Conservation (phyloP, 257 asterid species). For the Solanum arcanum region DNA sequence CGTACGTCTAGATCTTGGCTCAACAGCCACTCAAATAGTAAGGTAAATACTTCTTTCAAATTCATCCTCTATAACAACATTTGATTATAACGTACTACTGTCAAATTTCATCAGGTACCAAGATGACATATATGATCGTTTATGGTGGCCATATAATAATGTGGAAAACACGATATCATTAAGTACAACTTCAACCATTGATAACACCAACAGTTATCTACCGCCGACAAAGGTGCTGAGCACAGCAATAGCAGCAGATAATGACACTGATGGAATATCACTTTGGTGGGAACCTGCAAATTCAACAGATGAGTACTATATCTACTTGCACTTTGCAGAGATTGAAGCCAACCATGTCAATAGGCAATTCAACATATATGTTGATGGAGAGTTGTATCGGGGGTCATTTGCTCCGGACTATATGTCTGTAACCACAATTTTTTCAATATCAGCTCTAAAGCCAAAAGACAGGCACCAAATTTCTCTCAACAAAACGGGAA, state of each 20-base stretch:
- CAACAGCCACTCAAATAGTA: not conserved
- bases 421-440: not conserved
- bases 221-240: not conserved
- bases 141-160: not conserved
- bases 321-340: not conserved
- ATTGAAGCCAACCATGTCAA: not conserved
- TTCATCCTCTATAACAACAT: not conserved
- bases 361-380: not conserved
- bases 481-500: not conserved
- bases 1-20: not conserved
- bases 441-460: not conserved
- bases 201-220: not conserved
- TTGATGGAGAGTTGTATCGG: not conserved
- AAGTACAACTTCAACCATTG: not conserved
- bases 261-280: not conserved
- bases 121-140: not conserved
- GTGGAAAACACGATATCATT: not conserved
- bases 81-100: not conserved
- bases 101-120: not conserved
- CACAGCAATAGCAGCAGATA: not conserved
- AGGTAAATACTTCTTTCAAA: not conserved
- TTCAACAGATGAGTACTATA: not conserved
- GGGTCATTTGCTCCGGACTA: not conserved
- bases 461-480: not conserved
- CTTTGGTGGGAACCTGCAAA: not conserved